These are phyloP conservation scores for Fraxinus platypoda DNA, from an alignment of 305 asterid genomes.

Conservation along the genomic window DNA sequence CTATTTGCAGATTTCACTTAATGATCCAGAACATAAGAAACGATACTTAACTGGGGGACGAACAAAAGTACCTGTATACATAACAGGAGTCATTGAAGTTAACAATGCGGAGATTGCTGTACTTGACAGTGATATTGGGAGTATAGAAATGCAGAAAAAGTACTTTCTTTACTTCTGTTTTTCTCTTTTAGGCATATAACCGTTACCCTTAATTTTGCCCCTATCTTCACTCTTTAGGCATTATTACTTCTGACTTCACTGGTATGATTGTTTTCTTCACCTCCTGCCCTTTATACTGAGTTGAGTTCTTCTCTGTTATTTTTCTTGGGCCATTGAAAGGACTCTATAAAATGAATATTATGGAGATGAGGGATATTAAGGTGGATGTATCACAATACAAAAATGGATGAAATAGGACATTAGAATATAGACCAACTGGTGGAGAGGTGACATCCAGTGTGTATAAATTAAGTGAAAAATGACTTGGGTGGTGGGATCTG, in stretches of 20 bases:
- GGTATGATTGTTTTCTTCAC: not conserved
- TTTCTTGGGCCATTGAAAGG: not conserved
- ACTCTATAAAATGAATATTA: not conserved
- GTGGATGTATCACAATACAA: not conserved
- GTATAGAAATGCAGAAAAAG: constrained; percentile 72
- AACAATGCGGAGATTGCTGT: constrained; percentile 64
- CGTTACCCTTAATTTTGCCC: not conserved
- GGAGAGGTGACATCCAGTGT: not conserved
- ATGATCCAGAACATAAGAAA: constrained; percentile 69
- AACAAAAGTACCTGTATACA: constrained; percentile 64
- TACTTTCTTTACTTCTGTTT: constrained; percentile 28
- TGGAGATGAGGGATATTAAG: not conserved
- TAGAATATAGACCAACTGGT: not conserved
- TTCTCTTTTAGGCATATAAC: constrained; percentile 13
- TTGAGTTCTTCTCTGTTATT: not conserved
- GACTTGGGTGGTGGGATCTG: not conserved
- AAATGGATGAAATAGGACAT: not conserved
- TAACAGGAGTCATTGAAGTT: constrained; percentile 68
- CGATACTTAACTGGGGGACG: constrained; percentile 83
- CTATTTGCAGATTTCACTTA: constrained; percentile 60
- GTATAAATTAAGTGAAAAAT: not conserved
- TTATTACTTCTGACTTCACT: constrained; percentile 17
- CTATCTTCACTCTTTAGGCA: not conserved
- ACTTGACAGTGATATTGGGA: constrained; percentile 84
- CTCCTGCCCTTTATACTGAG: not conserved